phyloP scores from a whole-genome alignment of 306 rosid species.

The Quercus suber region DNA sequence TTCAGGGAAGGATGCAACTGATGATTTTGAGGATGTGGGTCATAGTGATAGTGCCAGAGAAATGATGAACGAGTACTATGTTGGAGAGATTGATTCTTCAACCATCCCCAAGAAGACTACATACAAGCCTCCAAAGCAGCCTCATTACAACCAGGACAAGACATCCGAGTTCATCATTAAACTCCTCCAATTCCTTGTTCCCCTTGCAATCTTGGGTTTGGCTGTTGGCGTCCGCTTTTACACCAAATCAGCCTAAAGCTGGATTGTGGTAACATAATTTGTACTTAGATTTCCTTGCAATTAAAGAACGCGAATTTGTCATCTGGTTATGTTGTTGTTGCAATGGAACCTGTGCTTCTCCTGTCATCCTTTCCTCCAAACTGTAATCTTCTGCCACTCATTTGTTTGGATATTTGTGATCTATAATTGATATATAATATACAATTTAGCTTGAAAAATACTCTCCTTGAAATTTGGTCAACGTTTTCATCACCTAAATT shows the following conservation, averaged over 20 bases:
- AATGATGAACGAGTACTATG: slow-evolving; percentile 43
- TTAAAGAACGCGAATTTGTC: not conserved
- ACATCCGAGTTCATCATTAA: slow-evolving; percentile 56
- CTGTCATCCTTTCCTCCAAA: not conserved
- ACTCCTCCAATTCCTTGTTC: slow-evolving; percentile 58
- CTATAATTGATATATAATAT: not conserved
- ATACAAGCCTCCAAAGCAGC: slow-evolving; percentile 50
- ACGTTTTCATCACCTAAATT: too few relatives aligned
- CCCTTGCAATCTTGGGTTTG: slow-evolving; percentile 55
- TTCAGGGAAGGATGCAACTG: slow-evolving; percentile 60
- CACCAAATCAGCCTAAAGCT: slow-evolving; percentile 39
- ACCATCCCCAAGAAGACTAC: slow-evolving; percentile 41
- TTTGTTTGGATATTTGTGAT: not conserved
- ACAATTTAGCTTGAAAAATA: too few relatives aligned
- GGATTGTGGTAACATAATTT: not conserved
- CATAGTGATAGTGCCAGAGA: slow-evolving; percentile 54
- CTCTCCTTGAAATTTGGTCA: too few relatives aligned
- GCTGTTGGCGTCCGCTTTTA: slow-evolving; percentile 50
- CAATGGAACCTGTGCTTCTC: not conserved
- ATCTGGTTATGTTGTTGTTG: not conserved
- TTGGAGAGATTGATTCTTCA: slow-evolving; percentile 45
- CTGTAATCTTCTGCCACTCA: too few relatives aligned
- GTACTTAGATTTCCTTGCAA: not conserved
- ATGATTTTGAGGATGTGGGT: slow-evolving; percentile 64
- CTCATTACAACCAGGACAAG: slow-evolving; percentile 60